Conservation (phyloP, 495 filamentous ascomycete species). For the Talaromyces ruber region DNA sequence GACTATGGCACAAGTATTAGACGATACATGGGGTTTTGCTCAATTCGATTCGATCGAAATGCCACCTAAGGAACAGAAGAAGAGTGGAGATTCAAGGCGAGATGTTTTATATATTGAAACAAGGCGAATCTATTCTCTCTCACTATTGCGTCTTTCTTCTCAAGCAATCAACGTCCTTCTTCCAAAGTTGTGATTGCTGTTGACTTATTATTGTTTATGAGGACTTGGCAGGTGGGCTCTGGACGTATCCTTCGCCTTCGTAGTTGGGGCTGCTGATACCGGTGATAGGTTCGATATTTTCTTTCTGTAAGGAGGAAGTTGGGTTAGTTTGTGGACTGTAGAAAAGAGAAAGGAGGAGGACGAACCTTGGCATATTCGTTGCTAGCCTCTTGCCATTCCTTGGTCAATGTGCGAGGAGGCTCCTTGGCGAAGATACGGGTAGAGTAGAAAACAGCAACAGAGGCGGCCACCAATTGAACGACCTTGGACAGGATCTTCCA, state of each 20-base stretch:
- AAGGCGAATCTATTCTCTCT: background rate
- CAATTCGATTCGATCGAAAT: background rate
- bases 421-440: slow-evolving; percentile 59
- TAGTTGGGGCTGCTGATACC: slow-evolving; percentile 77
- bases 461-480: slow-evolving; percentile 46
- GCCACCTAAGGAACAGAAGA: background rate
- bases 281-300: slow-evolving; percentile 85
- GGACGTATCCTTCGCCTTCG: slow-evolving; percentile 71
- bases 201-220: background rate
- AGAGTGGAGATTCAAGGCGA: background rate
- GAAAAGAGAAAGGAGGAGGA: slow-evolving; percentile 8
- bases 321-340: slow-evolving; percentile 5
- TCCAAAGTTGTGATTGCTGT: background rate
- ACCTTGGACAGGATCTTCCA: slow-evolving; percentile 67
- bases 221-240: slow-evolving; percentile 45
- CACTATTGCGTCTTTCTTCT: background rate
- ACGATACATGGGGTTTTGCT: slow-evolving; percentile 37
- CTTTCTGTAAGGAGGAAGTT: slow-evolving; percentile 43
- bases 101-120: background rate
- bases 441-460: slow-evolving; percentile 55
- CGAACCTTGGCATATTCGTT: slow-evolving; percentile 87
- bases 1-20: slow-evolving; percentile 42
- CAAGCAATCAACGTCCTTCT: background rate
- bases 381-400: slow-evolving; percentile 86
- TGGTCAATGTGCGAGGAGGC: slow-evolving; percentile 77